These are phyloP conservation scores for Sporothrix variecibatus DNA, from an alignment of 2,329 filamentous ascomycete genomes.

Conservation along the genomic window DNA sequence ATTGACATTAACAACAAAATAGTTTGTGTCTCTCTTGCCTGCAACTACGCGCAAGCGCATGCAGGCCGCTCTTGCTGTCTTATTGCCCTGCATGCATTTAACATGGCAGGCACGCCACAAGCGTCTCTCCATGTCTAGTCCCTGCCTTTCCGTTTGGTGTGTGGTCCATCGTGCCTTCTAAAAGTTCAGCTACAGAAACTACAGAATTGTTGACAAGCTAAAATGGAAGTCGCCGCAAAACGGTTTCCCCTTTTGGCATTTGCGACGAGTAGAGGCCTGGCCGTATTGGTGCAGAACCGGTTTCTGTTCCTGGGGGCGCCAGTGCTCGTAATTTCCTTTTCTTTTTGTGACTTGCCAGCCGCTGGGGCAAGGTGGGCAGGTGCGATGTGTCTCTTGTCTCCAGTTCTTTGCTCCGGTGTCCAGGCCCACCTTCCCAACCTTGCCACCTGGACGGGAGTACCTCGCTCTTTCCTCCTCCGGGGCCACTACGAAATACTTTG, in stretches of 20 bases:
- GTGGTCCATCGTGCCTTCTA: not conserved
- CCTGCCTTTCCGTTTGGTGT: not conserved
- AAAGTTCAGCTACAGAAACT: not conserved
- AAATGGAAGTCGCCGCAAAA: constrained; percentile 7
- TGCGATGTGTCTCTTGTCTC: constrained; percentile 1
- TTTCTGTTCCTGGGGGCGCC: not conserved
- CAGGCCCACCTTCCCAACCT: constrained; percentile 21
- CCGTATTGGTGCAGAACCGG: constrained; percentile 3
- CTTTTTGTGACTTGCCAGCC: not conserved
- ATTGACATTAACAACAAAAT: not conserved
- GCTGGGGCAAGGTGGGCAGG: constrained; percentile 1
- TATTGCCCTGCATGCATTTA: not conserved
- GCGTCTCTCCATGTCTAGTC: not conserved
- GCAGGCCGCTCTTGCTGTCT: constrained; percentile 10
- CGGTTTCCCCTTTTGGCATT: constrained; percentile 20
- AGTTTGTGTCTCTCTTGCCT: not conserved
- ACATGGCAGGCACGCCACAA: constrained; percentile 5
- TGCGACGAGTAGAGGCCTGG: not conserved
- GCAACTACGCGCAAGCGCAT: not conserved
- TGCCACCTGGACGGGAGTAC: not conserved
- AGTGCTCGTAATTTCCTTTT: constrained; percentile 21
- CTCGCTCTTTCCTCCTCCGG: not conserved
- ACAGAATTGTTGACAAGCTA: not conserved
- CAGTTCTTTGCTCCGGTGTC: constrained; percentile 11
- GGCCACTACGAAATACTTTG: not conserved